These are phyloP conservation scores for Candida insectalens DNA, from an alignment of 805 yeast species.

Conservation along the genomic window DNA sequence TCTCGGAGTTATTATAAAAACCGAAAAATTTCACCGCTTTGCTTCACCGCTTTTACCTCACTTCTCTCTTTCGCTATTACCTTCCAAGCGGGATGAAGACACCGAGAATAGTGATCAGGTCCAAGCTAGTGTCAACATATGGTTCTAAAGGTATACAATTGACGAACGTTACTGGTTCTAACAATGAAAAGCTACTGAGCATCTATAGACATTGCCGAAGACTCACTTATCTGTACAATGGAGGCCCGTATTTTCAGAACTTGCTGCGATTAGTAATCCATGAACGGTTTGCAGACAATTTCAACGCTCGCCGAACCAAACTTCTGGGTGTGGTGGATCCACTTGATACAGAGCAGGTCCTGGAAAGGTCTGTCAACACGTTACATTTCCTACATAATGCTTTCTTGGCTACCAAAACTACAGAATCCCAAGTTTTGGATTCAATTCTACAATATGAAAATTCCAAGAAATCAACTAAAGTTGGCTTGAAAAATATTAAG, in stretches of 20 bases:
- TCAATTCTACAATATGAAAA: constrained; percentile 15
- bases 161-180: constrained; percentile 5
- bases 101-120: no score
- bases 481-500: neutral
- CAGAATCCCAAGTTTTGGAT: constrained; percentile 10
- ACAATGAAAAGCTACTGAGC: no score
- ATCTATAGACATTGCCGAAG: constrained; percentile 16
- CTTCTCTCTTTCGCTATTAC: no score
- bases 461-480: constrained; percentile 7
- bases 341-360: constrained; percentile 7
- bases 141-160: constrained; percentile 14
- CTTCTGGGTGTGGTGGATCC: neutral
- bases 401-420: constrained; percentile 3
- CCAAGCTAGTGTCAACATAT: constrained; percentile 11
- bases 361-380: constrained; percentile 13
- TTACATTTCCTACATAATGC: constrained; percentile 19
- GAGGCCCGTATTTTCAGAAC: constrained; percentile 4
- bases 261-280: constrained; percentile 8
- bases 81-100: no score
- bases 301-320: constrained; percentile 8
- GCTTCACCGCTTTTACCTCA: no score
- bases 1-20: no score
- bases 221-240: constrained; percentile 6
- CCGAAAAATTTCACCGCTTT: no score
- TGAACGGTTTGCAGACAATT: constrained; percentile 15